phyloP scores from a whole-genome alignment of 805 yeast species.

The Starmerella bacillaris region DNA sequence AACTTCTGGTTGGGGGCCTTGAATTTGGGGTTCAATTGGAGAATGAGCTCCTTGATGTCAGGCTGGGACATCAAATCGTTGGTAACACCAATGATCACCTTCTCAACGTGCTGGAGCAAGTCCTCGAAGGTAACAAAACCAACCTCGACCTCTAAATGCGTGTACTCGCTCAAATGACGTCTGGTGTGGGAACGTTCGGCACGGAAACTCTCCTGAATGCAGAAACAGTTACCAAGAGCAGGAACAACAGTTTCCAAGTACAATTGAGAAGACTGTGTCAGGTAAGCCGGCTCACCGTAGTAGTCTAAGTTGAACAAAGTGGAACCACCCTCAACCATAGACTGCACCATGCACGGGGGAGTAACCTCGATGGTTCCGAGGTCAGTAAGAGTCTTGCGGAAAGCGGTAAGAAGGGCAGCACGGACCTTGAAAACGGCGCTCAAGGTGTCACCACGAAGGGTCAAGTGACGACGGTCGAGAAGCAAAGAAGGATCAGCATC shows the following conservation, averaged over 20 bases:
- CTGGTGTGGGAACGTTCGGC: constrained; percentile 98
- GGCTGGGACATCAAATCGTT: constrained; percentile 75
- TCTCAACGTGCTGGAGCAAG: constrained; percentile 68
- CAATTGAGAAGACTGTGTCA: constrained; percentile 93
- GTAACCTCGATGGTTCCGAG: constrained; percentile 77
- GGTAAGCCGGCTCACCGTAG: constrained; percentile 90
- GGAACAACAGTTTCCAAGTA: constrained; percentile 94
- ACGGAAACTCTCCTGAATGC: constrained; percentile 96
- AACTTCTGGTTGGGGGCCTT: constrained; percentile 70
- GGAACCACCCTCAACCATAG: constrained; percentile 98
- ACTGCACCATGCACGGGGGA: constrained; percentile 99
- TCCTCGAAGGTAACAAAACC: constrained; percentile 79
- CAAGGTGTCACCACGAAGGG: constrained; percentile 91
- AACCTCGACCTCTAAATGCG: constrained; percentile 91
- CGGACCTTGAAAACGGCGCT: constrained; percentile 89
- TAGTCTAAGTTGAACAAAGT: constrained; percentile 83
- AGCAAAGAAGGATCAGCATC: constrained; percentile 82
- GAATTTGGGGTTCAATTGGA: constrained; percentile 85
- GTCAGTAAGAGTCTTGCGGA: constrained; percentile 62
- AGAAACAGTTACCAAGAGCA: constrained; percentile 89
- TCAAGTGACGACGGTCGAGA: constrained; percentile 85
- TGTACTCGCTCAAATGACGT: constrained; percentile 91
- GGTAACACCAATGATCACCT: constrained; percentile 47
- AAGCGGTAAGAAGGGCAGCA: constrained; percentile 51
- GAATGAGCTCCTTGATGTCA: constrained; percentile 71